These are phyloP conservation scores for Botrytis tulipae DNA, from an alignment of 2,329 filamentous ascomycete genomes.

Conservation along the genomic window DNA sequence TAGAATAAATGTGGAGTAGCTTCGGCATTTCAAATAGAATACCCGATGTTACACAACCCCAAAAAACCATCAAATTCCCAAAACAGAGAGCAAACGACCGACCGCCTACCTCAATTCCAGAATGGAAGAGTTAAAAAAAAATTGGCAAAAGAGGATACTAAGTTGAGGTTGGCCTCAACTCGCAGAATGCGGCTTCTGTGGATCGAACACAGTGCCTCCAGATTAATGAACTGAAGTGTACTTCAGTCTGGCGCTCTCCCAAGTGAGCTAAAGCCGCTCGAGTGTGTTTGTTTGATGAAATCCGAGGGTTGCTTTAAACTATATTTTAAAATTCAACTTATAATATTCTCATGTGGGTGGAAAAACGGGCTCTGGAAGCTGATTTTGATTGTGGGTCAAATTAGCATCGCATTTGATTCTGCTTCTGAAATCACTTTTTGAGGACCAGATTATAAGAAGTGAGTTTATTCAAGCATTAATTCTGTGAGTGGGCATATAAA, in stretches of 20 bases:
- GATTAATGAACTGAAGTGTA: slow-evolving; percentile 10
- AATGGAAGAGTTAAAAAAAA: not conserved
- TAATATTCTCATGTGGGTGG: too few relatives aligned
- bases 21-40: not conserved
- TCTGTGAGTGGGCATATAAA: not conserved
- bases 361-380: not conserved
- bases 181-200: slow-evolving; percentile 21
- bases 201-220: slow-evolving; percentile 16
- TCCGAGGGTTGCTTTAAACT: too few relatives aligned
- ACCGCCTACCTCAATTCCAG: not conserved
- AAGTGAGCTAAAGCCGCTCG: slow-evolving; percentile 20
- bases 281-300: slow-evolving; percentile 1
- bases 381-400: not conserved
- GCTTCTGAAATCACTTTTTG: not conserved
- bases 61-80: not conserved
- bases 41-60: not conserved
- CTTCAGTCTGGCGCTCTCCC: slow-evolving; percentile 20
- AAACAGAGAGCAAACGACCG: not conserved
- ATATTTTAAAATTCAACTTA: too few relatives aligned
- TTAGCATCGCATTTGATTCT: not conserved
- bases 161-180: slow-evolving; percentile 1
- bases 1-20: not conserved
- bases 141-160: too few relatives aligned
- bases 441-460: not conserved
- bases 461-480: not conserved